These are phyloP conservation scores for Onygenales sp. DNA, from an alignment of 2,329 filamentous ascomycete genomes.

Conservation along the genomic window DNA sequence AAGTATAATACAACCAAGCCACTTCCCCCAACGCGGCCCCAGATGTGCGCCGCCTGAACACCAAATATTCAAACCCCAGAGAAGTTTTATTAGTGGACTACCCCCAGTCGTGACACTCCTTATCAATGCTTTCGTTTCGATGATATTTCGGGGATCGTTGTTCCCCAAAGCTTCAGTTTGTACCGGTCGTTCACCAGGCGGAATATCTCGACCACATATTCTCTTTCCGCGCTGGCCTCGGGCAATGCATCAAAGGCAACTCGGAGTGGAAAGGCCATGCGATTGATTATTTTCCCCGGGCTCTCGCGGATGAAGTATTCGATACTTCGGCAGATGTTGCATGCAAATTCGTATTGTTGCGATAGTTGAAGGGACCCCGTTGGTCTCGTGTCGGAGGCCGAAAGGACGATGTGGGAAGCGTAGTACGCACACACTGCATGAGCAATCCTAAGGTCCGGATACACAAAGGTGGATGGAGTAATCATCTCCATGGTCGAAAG, in stretches of 20 bases:
- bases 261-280: conserved; percentile 21
- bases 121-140: neutral
- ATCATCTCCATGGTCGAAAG: conserved; percentile 13
- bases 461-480: conserved; percentile 13
- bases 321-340: conserved; percentile 23
- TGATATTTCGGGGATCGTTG: conserved; percentile 4
- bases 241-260: conserved; percentile 19
- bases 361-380: conserved; percentile 13
- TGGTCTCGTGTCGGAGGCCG: conserved; percentile 15
- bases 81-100: too few species aligned
- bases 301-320: conserved; percentile 18
- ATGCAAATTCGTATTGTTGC: conserved; percentile 19
- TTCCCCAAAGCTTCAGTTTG: conserved; percentile 4
- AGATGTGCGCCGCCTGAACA: too few species aligned
- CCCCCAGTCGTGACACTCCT: too few species aligned
- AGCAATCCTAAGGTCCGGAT: conserved; percentile 18
- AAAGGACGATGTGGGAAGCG: conserved; percentile 17
- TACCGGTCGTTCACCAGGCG: conserved; percentile 3
- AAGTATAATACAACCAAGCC: too few species aligned
- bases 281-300: conserved; percentile 19
- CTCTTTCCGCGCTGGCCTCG: conserved; percentile 19
- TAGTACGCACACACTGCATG: conserved; percentile 18
- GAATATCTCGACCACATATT: conserved; percentile 18
- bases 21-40: too few species aligned
- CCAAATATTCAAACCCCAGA: too few species aligned